These are phyloP conservation scores for Talaromyces sp. DNA, from an alignment of 2,329 filamentous ascomycete genomes.

Conservation along the genomic window DNA sequence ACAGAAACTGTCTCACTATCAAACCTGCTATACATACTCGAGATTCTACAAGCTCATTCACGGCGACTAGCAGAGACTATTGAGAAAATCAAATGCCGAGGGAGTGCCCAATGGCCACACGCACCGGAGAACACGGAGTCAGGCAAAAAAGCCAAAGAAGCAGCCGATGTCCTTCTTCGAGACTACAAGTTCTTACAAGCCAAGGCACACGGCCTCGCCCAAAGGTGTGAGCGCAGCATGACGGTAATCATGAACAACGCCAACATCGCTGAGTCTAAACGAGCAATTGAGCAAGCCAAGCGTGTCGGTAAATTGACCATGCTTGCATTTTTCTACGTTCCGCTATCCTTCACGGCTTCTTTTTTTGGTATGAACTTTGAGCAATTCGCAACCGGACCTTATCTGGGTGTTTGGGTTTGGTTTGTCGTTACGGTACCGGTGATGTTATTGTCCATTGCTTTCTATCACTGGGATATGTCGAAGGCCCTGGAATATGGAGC, in stretches of 20 bases:
- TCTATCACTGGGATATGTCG: background rate
- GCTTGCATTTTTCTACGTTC: background rate
- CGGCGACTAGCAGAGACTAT: background rate
- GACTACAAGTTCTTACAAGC: background rate
- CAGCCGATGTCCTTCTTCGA: background rate
- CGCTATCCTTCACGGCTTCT: background rate
- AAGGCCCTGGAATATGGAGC: background rate
- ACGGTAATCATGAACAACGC: background rate
- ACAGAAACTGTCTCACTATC: background rate
- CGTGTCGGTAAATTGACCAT: background rate
- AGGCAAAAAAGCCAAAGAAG: background rate
- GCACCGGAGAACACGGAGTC: background rate
- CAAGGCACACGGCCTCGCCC: background rate
- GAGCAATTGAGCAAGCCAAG: constrained; percentile 3
- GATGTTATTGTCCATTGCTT: background rate
- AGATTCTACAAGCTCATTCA: constrained; percentile 3
- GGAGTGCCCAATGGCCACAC: constrained; percentile 3
- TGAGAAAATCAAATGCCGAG: constrained; percentile 1
- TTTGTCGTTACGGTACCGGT: background rate
- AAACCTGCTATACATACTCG: background rate
- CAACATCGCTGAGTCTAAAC: background rate
- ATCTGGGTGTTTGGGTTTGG: constrained; percentile 3
- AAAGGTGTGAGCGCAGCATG: background rate
- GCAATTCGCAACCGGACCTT: background rate
- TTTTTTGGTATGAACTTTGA: constrained; percentile 9